Evolutionary conservation across 1,284 basidiomycete species (phyloP), one percentile per base, ranked within the genome.

Genomic region (Melampsora larici-populina): DNA sequence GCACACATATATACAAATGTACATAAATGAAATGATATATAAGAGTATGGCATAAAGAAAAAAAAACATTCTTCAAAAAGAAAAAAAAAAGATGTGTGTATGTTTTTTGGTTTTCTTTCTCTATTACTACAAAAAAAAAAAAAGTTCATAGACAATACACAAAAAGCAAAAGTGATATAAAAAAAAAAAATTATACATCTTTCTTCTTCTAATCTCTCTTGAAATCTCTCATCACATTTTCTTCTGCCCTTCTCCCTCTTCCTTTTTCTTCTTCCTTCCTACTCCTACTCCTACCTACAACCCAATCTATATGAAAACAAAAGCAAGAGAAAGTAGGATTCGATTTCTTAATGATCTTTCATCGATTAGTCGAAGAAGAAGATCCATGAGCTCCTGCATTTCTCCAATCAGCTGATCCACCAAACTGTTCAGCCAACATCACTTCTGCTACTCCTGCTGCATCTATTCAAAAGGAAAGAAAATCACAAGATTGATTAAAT

Each of bases 361-460:
- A 36, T 36, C 36, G 36, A 36, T 3, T 36, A 36, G 36, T 4
- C 9, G 36, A 36, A 36, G 36, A 36, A 4, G 36, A 36, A n/a
- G n/a, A n/a, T n/a, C n/a, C n/a, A 36, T 9, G 5, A 36, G 36
- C 36, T 36, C 36, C 24, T 55, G 5, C 51, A 3, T 5, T 26
- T 13, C 21, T 55, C 51, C 51, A 64, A 29, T 64, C 49, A 26
- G 29, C 8, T 29, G 55, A 63, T 24, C 70, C 70, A 24, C 48
- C 58, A 33, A 72, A 72, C 43, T 72, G 70, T 26, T 72, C 70
- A 6, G 60, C 31, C 13, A 72, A 46, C 70, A 72, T 72, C 18
- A 72, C 70, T 21, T 72, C 70, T 8, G 70, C 70, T 1, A 72
- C 70, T 1, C 70, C 70, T 1, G 70, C 70, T 31, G 70, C 70